Evolutionary conservation across 306 rosid genomes (phyloP).

Genomic region (Prunus campanulata): DNA sequence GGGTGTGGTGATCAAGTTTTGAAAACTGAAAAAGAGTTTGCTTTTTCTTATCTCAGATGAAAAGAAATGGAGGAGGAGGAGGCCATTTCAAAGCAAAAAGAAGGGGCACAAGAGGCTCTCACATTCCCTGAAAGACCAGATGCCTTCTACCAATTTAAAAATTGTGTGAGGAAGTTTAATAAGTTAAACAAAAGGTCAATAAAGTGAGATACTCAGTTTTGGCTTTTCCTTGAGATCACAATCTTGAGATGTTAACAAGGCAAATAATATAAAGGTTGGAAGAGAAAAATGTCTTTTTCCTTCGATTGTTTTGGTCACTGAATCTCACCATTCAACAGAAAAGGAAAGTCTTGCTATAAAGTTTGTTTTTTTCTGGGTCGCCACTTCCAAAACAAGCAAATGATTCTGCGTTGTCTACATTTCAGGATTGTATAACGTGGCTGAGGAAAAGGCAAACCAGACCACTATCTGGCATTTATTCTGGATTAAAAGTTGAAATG

Average conservation of each 20-base stretch:
- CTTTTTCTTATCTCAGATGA: conserved; percentile 11
- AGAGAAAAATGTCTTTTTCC: conserved; percentile 14
- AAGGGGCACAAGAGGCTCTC: conserved; percentile 23
- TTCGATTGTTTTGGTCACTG: conserved; percentile 2
- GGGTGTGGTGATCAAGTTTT: no score
- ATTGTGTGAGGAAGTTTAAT: neutral
- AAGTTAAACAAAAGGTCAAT: conserved; percentile 32
- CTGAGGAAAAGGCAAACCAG: neutral
- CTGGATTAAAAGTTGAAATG: neutral
- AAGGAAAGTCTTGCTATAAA: neutral
- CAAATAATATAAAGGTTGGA: conserved; percentile 16
- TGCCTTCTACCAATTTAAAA: conserved; percentile 23
- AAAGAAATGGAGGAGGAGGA: conserved; percentile 4
- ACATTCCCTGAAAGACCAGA: conserved; percentile 16
- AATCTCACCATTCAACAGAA: neutral
- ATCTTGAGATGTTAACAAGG: conserved; percentile 3
- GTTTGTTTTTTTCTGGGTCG: neutral
- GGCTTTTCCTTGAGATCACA: conserved; percentile 15
- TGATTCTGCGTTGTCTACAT: neutral
- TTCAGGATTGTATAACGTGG: neutral
- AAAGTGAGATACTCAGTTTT: conserved; percentile 36
- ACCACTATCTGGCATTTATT: neutral
- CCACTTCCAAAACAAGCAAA: conserved; percentile 6
- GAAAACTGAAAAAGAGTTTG: neutral
- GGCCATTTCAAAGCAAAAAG: conserved; percentile 1